Percentiles rank a stretch among this genome's conserved stretches.
These are phyloP conservation scores for Rhynchospora pubera DNA, from an alignment of 176 grass and related monocot species.

Conservation along the genomic window DNA sequence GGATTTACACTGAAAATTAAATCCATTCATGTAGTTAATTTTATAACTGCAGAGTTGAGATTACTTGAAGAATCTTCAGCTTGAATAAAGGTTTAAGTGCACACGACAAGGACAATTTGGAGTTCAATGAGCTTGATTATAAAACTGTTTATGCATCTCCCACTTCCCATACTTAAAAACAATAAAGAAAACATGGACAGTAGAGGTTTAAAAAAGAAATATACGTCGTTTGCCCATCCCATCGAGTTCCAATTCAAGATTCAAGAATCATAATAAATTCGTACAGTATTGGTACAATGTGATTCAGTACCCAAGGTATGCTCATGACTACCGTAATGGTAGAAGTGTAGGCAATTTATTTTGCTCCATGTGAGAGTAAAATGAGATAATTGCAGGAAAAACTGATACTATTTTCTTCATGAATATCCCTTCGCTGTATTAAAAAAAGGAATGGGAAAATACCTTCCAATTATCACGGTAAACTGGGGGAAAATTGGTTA, in stretches of 20 bases:
- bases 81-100: background rate
- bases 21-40: background rate
- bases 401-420: background rate
- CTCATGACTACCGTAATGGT: background rate
- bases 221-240: no score
- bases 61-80: background rate
- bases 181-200: background rate
- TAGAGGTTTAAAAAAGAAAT: background rate
- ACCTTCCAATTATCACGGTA: background rate
- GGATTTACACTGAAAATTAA: constrained; percentile 54
- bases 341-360: background rate
- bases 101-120: background rate
- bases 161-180: background rate
- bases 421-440: background rate
- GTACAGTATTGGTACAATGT: background rate
- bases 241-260: no score
- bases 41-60: background rate
- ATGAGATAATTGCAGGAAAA: background rate
- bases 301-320: background rate
- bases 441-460: background rate
- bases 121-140: background rate
- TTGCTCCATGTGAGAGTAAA: background rate
- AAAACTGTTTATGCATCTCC: background rate
- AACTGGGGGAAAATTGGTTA: background rate
- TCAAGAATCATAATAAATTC: background rate